Conservation (phyloP, 306 rosid species). For the Glycine soja region DNA sequence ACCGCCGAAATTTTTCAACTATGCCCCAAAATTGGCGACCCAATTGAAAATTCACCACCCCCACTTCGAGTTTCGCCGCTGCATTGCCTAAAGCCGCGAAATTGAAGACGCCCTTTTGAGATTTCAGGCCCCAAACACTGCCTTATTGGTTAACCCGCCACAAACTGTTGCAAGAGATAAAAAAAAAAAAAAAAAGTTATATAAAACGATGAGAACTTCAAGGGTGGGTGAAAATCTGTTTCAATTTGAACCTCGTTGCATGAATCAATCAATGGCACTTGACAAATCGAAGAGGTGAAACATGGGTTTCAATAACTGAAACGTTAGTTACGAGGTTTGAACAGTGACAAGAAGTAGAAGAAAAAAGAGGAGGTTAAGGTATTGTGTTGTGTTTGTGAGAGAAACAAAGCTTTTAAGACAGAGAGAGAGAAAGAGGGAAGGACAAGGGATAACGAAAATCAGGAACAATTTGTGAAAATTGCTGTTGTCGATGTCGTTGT, state of each 20-base stretch:
- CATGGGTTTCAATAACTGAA: slow-evolving; percentile 49
- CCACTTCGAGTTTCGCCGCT: slow-evolving; percentile 49
- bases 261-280: slow-evolving; percentile 26
- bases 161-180: not conserved
- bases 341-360: slow-evolving; percentile 36
- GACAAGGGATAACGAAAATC: slow-evolving; percentile 23
- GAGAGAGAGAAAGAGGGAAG: slow-evolving; percentile 38
- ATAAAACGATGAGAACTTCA: not conserved
- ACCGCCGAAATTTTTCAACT: slow-evolving; percentile 22
- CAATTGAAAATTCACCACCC: slow-evolving; percentile 34
- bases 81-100: slow-evolving; percentile 47
- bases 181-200: not conserved
- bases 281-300: slow-evolving; percentile 35
- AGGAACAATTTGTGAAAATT: slow-evolving; percentile 30
- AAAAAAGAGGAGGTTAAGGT: slow-evolving; percentile 49
- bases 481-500: slow-evolving; percentile 35
- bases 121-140: slow-evolving; percentile 24
- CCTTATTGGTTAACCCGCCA: not conserved
- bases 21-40: slow-evolving; percentile 29
- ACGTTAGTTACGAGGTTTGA: slow-evolving; percentile 57
- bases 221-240: slow-evolving; percentile 19
- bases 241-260: slow-evolving; percentile 17
- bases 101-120: slow-evolving; percentile 25
- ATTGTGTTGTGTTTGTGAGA: slow-evolving; percentile 47
- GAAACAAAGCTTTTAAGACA: slow-evolving; percentile 47